Conservation (phyloP, 306 rosid species). For the Gleditsia sinensis region DNA sequence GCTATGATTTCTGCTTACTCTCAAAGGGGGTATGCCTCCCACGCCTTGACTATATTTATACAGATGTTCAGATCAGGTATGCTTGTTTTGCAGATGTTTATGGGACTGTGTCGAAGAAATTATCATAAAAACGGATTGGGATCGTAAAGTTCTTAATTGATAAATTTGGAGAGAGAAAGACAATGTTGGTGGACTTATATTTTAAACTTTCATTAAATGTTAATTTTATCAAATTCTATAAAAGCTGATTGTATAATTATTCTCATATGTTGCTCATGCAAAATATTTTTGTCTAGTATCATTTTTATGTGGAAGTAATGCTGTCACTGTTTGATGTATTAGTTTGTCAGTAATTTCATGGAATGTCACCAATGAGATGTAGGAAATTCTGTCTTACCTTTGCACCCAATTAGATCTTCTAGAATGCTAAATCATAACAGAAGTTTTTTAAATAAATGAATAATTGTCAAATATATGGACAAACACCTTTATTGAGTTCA, state of each 20-base stretch:
- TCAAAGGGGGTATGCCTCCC: conserved; percentile 51
- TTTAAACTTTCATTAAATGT: too few species aligned
- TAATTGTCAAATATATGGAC: neutral
- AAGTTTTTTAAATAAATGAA: neutral
- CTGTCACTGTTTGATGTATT: neutral
- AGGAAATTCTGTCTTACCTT: neutral
- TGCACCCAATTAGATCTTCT: neutral
- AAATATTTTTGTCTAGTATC: neutral
- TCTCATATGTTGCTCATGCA: neutral
- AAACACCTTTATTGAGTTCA: conserved; percentile 8
- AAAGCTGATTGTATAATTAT: conserved; percentile 16
- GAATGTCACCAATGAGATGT: neutral
- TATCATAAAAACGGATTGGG: neutral
- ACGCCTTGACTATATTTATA: conserved; percentile 67
- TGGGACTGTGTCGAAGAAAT: too few species aligned
- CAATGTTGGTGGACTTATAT: too few species aligned
- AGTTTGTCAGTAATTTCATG: neutral
- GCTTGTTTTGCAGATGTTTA: conserved; percentile 24
- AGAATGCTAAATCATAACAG: neutral
- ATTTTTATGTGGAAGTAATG: conserved; percentile 7
- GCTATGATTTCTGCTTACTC: conserved; percentile 88
- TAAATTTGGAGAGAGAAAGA: too few species aligned
- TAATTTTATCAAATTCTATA: too few species aligned
- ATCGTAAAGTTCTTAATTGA: too few species aligned
- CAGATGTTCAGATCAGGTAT: conserved; percentile 83